phyloP scores from a whole-genome alignment of 2,329 filamentous ascomycete genomes.

The Clarireedia sp. region DNA sequence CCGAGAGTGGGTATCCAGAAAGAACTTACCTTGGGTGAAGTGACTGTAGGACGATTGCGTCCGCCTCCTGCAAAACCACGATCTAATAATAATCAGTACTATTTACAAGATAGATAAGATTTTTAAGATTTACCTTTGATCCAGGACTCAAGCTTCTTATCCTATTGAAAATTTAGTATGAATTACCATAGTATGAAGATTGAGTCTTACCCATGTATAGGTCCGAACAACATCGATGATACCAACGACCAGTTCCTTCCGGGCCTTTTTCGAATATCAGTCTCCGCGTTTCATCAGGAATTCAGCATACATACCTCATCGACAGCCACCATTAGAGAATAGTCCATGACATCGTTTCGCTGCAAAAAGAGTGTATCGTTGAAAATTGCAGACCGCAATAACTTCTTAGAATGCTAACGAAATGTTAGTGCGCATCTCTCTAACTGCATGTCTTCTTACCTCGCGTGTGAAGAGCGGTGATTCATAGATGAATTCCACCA shows the following conservation, averaged over 20 bases:
- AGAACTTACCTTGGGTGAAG: conserved; percentile 71
- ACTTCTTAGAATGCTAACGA: conserved; percentile 72
- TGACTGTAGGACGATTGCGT: conserved; percentile 85
- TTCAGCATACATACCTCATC: conserved; percentile 50
- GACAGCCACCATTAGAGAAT: conserved; percentile 95
- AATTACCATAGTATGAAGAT: too few species aligned
- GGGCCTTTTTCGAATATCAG: conserved; percentile 31
- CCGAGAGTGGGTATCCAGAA: background rate
- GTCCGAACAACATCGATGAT: conserved; percentile 98
- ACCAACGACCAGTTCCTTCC: conserved; percentile 87
- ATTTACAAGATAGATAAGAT: background rate
- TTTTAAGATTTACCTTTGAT: conserved; percentile 57
- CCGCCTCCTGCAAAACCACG: conserved; percentile 72
- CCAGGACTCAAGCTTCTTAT: conserved; percentile 99
- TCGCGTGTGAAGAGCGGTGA: conserved; percentile 91
- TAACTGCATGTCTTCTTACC: conserved; percentile 13
- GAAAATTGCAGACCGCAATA: conserved; percentile 85
- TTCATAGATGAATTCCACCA: conserved; percentile 98
- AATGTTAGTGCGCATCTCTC: background rate
- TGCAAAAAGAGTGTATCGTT: conserved; percentile 96
- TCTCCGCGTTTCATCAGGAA: background rate
- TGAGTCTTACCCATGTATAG: conserved; percentile 69
- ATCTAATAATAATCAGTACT: conserved; percentile 32
- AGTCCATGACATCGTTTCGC: conserved; percentile 97
- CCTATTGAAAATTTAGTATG: background rate